Evolutionary conservation across 371 early-diverging fungal genomes (phyloP).

Genomic region (Rhizopus delemar): DNA sequence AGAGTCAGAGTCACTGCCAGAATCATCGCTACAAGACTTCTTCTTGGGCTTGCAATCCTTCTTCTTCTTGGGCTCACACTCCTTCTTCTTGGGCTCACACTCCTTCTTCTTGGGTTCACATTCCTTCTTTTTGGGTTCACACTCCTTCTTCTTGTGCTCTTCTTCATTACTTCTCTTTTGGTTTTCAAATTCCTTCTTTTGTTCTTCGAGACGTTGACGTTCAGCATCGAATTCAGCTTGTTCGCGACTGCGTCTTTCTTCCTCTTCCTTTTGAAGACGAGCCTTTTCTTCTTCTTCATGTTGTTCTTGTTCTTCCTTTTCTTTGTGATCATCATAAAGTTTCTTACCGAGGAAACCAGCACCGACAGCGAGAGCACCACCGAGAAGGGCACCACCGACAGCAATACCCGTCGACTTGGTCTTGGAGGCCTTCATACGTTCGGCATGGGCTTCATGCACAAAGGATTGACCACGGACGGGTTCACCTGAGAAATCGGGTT

Average conservation of each 20-base stretch:
- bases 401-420: constrained; percentile 51
- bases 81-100: constrained; percentile 3
- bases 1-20: constrained; percentile 8
- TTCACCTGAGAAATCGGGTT: constrained; percentile 22
- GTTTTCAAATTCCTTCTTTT: constrained; percentile 1
- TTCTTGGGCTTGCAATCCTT: background rate
- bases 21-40: background rate
- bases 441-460: constrained; percentile 49
- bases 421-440: constrained; percentile 50
- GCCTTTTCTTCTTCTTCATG: constrained; percentile 32
- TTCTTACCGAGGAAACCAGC: constrained; percentile 58
- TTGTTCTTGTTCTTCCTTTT: constrained; percentile 38
- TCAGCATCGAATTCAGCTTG: constrained; percentile 17
- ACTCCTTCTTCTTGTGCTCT: background rate
- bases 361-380: constrained; percentile 51
- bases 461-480: constrained; percentile 52
- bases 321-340: constrained; percentile 41
- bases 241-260: constrained; percentile 20
- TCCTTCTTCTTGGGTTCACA: constrained; percentile 3
- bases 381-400: constrained; percentile 48
- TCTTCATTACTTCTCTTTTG: background rate
- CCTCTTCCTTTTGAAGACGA: constrained; percentile 29
- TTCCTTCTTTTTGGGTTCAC: constrained; percentile 3
- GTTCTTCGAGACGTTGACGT: constrained; percentile 2
- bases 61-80: background rate